Percentiles rank a stretch among this genome's conserved stretches.
Evolutionary conservation across 2,329 filamentous ascomycete genomes (phyloP).

Genomic region (Sclerotinia spermophila): DNA sequence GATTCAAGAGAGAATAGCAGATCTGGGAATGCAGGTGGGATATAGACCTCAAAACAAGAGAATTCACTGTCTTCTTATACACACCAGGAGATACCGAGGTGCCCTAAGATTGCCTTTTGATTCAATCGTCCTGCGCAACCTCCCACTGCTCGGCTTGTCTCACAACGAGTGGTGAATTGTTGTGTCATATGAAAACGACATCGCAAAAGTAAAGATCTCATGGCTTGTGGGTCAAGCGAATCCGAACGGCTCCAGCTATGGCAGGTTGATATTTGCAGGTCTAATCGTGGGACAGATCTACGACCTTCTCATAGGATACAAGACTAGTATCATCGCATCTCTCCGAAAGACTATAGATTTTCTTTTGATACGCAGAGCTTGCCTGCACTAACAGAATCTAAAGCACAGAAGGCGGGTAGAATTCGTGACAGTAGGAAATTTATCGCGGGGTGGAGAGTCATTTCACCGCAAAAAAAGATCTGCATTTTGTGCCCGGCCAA

Average conservation of each 20-base stretch:
- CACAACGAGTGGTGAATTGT: background rate
- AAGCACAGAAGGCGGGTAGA: slow-evolving; percentile 2
- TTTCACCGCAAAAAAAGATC: background rate
- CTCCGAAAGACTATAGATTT: background rate
- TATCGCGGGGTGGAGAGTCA: slow-evolving; percentile 1
- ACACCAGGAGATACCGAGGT: slow-evolving; percentile 1
- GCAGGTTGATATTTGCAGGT: slow-evolving; percentile 1
- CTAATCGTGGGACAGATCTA: background rate
- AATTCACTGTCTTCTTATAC: slow-evolving; percentile 26
- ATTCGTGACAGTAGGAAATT: background rate
- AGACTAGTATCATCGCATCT: background rate
- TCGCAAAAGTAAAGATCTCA: background rate
- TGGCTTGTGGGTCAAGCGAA: background rate
- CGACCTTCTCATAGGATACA: background rate
- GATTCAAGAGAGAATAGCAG: slow-evolving; percentile 15
- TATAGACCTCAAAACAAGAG: slow-evolving; percentile 19
- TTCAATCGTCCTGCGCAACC: background rate
- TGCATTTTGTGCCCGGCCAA: background rate
- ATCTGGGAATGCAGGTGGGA: slow-evolving; percentile 19
- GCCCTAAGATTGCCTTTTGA: background rate
- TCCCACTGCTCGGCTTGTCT: background rate
- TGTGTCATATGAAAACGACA: background rate
- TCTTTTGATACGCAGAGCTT: background rate
- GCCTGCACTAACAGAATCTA: background rate
- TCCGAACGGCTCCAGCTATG: slow-evolving; percentile 9